These are phyloP conservation scores for Begonia loranthoides DNA, from an alignment of 306 rosid species.

Conservation along the genomic window DNA sequence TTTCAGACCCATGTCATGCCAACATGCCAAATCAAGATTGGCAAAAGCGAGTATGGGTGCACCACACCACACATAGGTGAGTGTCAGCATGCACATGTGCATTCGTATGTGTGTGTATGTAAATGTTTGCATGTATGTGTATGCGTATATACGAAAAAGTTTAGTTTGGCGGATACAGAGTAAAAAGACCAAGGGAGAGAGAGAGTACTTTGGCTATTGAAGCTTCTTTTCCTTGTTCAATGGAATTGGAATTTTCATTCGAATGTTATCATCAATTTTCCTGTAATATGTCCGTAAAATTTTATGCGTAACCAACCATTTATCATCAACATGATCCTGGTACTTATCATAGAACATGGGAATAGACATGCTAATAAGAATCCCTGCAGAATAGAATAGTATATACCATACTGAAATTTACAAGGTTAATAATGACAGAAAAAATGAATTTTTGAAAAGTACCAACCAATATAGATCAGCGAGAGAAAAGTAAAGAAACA, in stretches of 20 bases:
- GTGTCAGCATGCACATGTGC: too few species aligned
- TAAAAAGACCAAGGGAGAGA: constrained; percentile 2
- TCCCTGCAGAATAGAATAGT: constrained; percentile 30
- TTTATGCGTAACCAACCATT: constrained; percentile 32
- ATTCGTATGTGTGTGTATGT: too few species aligned
- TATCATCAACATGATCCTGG: constrained; percentile 56
- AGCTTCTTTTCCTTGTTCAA: constrained; percentile 70
- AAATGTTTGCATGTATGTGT: too few species aligned
- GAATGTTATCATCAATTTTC: constrained; percentile 37
- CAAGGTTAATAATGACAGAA: too few species aligned
- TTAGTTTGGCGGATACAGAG: too few species aligned
- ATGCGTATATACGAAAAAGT: too few species aligned
- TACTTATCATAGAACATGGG: constrained; percentile 81
- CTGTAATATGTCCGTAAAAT: constrained; percentile 33
- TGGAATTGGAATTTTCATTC: constrained; percentile 49
- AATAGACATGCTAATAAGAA: constrained; percentile 69
- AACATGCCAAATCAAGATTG: too few species aligned
- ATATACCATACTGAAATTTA: background rate
- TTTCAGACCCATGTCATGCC: too few species aligned
- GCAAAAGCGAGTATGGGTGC: too few species aligned
- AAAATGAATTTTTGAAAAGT: background rate
- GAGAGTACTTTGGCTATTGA: constrained; percentile 41
- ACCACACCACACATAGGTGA: too few species aligned
- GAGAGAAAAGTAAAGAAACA: constrained; percentile 65
- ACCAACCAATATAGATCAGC: constrained; percentile 55